Base-by-base conservation (phyloP, 805 yeast species). In the Suhomyces kilbournensis region DNA sequence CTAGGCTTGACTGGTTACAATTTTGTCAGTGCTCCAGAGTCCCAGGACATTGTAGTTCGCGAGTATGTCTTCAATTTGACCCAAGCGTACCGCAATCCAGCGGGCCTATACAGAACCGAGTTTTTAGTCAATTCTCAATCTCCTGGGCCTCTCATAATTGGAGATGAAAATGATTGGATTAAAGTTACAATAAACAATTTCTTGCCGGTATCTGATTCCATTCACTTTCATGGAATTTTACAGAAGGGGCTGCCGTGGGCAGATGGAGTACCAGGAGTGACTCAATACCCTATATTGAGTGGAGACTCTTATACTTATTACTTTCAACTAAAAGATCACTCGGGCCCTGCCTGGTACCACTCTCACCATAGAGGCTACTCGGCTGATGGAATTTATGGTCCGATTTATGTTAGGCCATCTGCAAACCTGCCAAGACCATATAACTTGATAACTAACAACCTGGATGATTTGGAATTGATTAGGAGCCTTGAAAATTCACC, bases 271-370 rank as follows among this genome's bases (percentile, higher is more conserved):
- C 67, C 77, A 0, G 79, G 76, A 2, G 67, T 80, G 35, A 76
- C 82, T 7, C 84, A 81, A 56, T 74, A 80, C 49, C 78, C 81
- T 1, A 76, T 81, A n/a, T 63, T 63, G 6, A 72, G 77, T 8
- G 81, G 80, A 0, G 65, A 60, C 7, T 52, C 65, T 2, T 79
- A 72, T 61, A 64, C 69, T 0, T 78, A 81, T 56, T 60, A 66
- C 42, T 80, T 81, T 59, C 70, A 70, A 15, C 62, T 70, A 3
- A 53, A 46, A 15, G 65, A 66, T 46, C 81, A 77, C 50, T 61
- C 67, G 26, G 86, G 86, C 0, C 74, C 83, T 0, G 76, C 66
- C 49, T 81, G 85, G 85, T 81, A 80, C 61, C 86, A 81, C 55
- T 72, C 83, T 4, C 85, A 81, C 49, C 69, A 66, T 50, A 61